Evolutionary conservation across 768 basidiomycete genomes (phyloP), one percentile per base, ranked within the genome.

Genomic region (Mycena metata): DNA sequence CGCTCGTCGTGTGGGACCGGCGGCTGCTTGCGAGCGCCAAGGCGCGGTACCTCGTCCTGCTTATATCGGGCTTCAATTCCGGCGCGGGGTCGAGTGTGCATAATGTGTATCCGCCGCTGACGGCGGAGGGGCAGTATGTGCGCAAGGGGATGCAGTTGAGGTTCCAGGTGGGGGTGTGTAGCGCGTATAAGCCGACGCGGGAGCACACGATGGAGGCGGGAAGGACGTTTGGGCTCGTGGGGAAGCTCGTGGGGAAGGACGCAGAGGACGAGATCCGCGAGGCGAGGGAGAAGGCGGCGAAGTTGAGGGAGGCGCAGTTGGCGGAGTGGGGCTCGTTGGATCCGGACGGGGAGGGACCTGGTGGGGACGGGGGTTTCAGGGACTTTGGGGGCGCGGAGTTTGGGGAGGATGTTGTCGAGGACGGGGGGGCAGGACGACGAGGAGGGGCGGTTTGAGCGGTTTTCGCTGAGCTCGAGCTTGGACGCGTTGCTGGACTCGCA

Each of bases 1-100:
- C 90, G 12, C 80, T 93, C 36, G 86, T 91, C 77, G 91, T 91
- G 24, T 93, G 92, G 92, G 92, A 93, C 72, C 82, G 86, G 17
- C 85, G 85, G 10, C 83, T 93, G 6, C 82, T 92, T 21, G 47
- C 35, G n/a, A 3, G 55, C 3, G 82, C 87, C 5, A 82, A 84
- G 35, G 79, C 85, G 15, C 86, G 87, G 23, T 82, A 91, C 78
- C 81, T 93, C 52, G 87, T 87, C 7, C 83, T 93, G n/a, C 83
- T 92, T 26, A 86, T 92, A 17, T 86, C 86, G 19, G 88, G 90
- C 9, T 80, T 87, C 23, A 83, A 85, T 3, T 72, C 45, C 15
- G 43, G 57, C 24, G 56, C 23, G 23, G n/a, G 21, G 21, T 19
- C 19, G 61, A 39, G 35, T 2, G 39, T 39, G 39, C 39, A 39